phyloP scores from a whole-genome alignment of 202 grass and related monocot species.

The Zoysia matrella region DNA sequence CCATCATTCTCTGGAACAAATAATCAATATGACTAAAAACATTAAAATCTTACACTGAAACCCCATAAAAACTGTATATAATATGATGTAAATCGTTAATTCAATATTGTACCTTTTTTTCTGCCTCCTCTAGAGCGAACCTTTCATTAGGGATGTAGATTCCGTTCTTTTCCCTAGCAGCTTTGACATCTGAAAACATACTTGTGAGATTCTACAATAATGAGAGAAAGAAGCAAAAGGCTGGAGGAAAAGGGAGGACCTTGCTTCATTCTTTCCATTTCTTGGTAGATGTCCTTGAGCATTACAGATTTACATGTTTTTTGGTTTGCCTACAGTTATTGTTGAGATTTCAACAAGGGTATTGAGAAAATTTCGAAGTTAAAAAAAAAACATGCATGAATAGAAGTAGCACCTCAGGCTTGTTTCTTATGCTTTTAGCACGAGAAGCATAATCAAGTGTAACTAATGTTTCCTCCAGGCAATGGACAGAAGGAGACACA shows the following conservation, averaged over 20 bases:
- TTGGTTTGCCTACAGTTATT: conserved; percentile 70
- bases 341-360: conserved; percentile 38
- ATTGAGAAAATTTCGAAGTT: conserved; percentile 21
- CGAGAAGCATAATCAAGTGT: conserved; percentile 94
- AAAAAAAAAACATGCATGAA: background rate
- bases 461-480: conserved; percentile 80
- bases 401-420: conserved; percentile 72
- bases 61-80: conserved; percentile 30
- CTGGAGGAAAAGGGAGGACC: conserved; percentile 47
- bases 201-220: conserved; percentile 41
- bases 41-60: conserved; percentile 26
- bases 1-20: conserved; percentile 63
- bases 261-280: conserved; percentile 96
- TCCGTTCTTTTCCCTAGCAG: conserved; percentile 86
- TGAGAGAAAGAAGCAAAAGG: conserved; percentile 30
- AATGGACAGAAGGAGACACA: conserved; percentile 74
- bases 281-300: conserved; percentile 76
- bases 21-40: conserved; percentile 22
- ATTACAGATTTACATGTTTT: conserved; percentile 71
- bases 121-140: conserved; percentile 70
- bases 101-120: conserved; percentile 64
- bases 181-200: conserved; percentile 77
- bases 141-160: conserved; percentile 83
- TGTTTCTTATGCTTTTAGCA: conserved; percentile 91
- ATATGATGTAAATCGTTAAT: background rate